Evolutionary conservation across 495 filamentous ascomycete genomes (phyloP).

Genomic region (Penicillium canescens): DNA sequence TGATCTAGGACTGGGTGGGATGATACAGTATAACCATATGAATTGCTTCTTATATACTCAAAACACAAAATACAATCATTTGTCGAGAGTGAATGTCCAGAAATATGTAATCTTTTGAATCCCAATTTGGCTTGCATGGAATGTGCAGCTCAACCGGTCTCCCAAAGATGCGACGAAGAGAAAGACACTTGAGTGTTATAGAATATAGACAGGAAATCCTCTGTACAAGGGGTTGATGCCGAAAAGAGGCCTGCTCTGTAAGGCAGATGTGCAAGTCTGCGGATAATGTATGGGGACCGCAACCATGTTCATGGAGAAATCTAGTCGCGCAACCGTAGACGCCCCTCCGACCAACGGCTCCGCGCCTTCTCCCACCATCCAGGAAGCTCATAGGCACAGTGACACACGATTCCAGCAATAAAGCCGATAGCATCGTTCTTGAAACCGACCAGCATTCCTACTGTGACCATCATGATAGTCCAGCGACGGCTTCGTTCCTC

Average conservation of each 20-base stretch:
- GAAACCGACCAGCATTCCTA: slow-evolving; percentile 78
- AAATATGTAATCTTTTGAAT: too few relatives aligned
- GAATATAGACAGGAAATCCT: too few relatives aligned
- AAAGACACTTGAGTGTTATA: too few relatives aligned
- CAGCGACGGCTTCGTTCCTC: slow-evolving; percentile 69
- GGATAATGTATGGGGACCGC: not conserved
- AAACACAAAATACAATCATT: not conserved
- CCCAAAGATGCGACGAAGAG: too few relatives aligned
- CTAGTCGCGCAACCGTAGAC: slow-evolving; percentile 25
- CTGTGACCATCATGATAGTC: slow-evolving; percentile 86
- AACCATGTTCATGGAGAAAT: too few relatives aligned
- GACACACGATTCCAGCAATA: slow-evolving; percentile 71
- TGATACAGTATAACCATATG: not conserved
- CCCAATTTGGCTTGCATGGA: too few relatives aligned
- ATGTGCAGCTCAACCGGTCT: too few relatives aligned
- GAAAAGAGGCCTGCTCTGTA: too few relatives aligned
- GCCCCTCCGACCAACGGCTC: slow-evolving; percentile 32
- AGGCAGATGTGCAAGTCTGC: not conserved
- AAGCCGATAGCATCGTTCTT: slow-evolving; percentile 89
- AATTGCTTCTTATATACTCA: not conserved
- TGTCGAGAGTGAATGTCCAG: too few relatives aligned
- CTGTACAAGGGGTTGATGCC: too few relatives aligned
- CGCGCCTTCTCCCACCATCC: slow-evolving; percentile 25
- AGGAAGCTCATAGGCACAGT: slow-evolving; percentile 53
- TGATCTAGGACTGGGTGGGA: slow-evolving; percentile 5